Percentiles rank a stretch among this genome's conserved stretches.
Conservation (phyloP, 148 eudicot genomes). For the Silene conica region DNA sequence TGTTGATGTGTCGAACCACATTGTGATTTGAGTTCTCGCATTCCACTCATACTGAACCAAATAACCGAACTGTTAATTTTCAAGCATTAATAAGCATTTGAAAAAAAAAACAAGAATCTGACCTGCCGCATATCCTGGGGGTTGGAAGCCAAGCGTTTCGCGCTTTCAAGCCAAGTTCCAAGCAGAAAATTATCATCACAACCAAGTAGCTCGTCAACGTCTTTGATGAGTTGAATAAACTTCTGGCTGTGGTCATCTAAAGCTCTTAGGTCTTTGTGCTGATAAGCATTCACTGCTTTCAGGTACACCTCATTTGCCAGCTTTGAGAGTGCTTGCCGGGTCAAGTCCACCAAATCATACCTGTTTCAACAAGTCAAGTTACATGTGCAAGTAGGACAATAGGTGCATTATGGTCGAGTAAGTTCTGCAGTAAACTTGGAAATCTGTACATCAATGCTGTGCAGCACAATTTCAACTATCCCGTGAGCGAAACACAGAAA, state of each 20-base stretch:
- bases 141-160: constrained; percentile 62
- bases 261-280: constrained; percentile 42
- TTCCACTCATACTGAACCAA: constrained; percentile 90
- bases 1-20: constrained; percentile 85
- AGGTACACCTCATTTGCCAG: constrained; percentile 77
- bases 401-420: too few relatives aligned
- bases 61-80: background rate
- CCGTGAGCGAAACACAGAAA: background rate
- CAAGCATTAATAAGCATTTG: constrained; percentile 7
- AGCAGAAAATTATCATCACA: constrained; percentile 89
- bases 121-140: constrained; percentile 70
- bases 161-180: constrained; percentile 91
- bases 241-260: constrained; percentile 43
- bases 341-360: constrained; percentile 97
- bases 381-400: background rate
- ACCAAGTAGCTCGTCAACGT: constrained; percentile 73
- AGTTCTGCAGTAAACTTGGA: too few relatives aligned
- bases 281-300: constrained; percentile 69
- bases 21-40: constrained; percentile 91
- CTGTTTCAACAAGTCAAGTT: constrained; percentile 32
- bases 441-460: too few relatives aligned
- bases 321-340: constrained; percentile 91
- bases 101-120: constrained; percentile 19
- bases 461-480: background rate
- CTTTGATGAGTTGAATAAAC: constrained; percentile 64